A percentile compares a stretch with the other conserved stretches of the same genome.
phyloP scores from a whole-genome alignment of 2,329 filamentous ascomycete species.

The Nigrospora osmanthi region DNA sequence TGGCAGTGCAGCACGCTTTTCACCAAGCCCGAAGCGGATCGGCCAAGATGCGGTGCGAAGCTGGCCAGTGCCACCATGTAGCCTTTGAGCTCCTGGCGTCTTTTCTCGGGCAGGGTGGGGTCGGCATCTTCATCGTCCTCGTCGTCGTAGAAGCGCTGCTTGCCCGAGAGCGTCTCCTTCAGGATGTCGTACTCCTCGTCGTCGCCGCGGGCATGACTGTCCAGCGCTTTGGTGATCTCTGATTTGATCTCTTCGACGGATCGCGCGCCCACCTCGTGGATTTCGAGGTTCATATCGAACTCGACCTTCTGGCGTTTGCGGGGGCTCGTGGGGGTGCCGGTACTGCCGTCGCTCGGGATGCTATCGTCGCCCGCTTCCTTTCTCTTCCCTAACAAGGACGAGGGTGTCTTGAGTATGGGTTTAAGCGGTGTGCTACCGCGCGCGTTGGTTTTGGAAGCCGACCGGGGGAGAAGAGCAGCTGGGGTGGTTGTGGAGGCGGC shows the following conservation, averaged over 20 bases:
- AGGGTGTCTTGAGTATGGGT: constrained; percentile 42
- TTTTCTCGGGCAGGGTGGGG: constrained; percentile 23
- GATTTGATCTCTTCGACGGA: constrained; percentile 47
- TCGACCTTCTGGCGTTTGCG: constrained; percentile 49
- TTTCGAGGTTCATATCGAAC: constrained; percentile 51
- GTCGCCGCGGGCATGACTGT: constrained; percentile 47
- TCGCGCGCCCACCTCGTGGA: constrained; percentile 45
- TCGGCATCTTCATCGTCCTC: constrained; percentile 37
- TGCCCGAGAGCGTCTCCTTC: constrained; percentile 49
- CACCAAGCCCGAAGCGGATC: constrained; percentile 51
- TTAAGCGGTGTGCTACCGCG: constrained; percentile 32
- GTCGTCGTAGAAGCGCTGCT: constrained; percentile 33
- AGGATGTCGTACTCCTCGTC: constrained; percentile 55
- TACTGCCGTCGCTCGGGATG: constrained; percentile 25
- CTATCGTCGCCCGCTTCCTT: constrained; percentile 34
- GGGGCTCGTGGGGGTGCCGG: constrained; percentile 31
- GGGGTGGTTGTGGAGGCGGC: constrained; percentile 10
- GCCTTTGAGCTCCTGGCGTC: constrained; percentile 45
- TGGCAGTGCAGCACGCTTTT: constrained; percentile 50
- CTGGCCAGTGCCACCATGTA: constrained; percentile 58
- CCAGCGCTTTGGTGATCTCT: constrained; percentile 47
- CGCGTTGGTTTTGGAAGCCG: constrained; percentile 19
- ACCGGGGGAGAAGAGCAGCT: constrained; percentile 11
- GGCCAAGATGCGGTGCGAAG: constrained; percentile 52
- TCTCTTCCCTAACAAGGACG: constrained; percentile 34